Base-by-base conservation (phyloP, 2,329 filamentous ascomycete genomes). In the Fusarium liriodendri region DNA sequence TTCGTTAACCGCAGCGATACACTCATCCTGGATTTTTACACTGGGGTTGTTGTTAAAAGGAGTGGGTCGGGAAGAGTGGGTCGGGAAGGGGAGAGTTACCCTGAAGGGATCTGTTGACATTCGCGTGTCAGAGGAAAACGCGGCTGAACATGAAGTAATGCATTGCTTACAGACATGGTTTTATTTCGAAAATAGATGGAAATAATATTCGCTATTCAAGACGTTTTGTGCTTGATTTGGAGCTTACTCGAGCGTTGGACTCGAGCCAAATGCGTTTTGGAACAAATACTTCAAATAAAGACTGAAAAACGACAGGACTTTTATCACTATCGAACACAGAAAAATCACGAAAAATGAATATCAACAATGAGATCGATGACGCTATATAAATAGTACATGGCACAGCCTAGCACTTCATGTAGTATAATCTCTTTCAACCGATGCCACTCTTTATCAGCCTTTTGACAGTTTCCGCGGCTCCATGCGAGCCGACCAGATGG, bases 271-370 rank as follows among this genome's bases (percentile, higher is more conserved):
- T 20, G n/a, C 20, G 14, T 1, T 25, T 25, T 16, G 7, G 7
- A 16, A 9, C n/a, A 11, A 10, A 6, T 22, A 1, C 6, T 5
- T 11, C 7, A 20, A n/a, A 11, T 2, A 25, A 14, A 45, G 9
- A 2, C 13, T 16, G 4, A 2, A 16, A 3, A 2, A 22, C 20
- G 1, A 7, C 6, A 22, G 6, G 5, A 45, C 11, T 14, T 45
- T 45, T 1, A 22, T 14, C 16, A 8, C 4, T 5, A 16, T 45
- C 20, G 1, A 13, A 1, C 11, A 2, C 0, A 7, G n/a, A 45
- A 45, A 16, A n/a, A n/a, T n/a, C n/a, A n/a, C n/a, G n/a, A n/a
- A n/a, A n/a, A n/a, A n/a, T n/a, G n/a, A n/a, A n/a, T n/a, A n/a
- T n/a, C n/a, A 16, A 16, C 40, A 16, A 11, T 0, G 9, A 7